Base-by-base conservation (phyloP, 2,329 filamentous ascomycete species). In the Talaromyces pinophilus region DNA sequence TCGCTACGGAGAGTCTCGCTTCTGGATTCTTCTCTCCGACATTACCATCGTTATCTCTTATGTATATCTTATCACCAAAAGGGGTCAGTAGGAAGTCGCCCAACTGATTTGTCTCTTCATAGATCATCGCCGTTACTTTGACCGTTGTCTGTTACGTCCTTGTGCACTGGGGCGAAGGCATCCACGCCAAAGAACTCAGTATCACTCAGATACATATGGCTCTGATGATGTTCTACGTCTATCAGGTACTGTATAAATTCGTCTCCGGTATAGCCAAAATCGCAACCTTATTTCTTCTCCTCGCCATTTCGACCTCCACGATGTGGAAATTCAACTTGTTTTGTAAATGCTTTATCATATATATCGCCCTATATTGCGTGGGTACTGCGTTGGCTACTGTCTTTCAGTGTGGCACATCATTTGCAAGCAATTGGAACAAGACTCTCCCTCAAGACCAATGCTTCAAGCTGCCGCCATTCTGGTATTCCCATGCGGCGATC, bases 391-490 rank as follows among this genome's bases (percentile, higher is more conserved):
- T 62, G n/a, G 46, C 60, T n/a, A 62, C 60, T 1, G 33, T 62
- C 19, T 62, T 52, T 15, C 60, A 62, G 17, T 62, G 60, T n/a
- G 44, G 60, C 30, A 62, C 60, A 4, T 33, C n/a, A 1, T 62
- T 62, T 40, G 60, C 15, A 17, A 62, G 60, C 33, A 62, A 62
- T 33, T 62, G 60, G 60, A 52, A 62, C 46, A 62, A 62, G 60
- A n/a, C 60, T 40, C 60, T 52, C 1, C 44, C 60, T 7, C 44
- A 52, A n/a, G 30, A 33, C 1, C 44, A 62, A n/a, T 62, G 60
- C 33, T 62, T 62, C 19, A 33, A 17, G 5, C 40, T 62, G 60
- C 60, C 60, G 30, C 60, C 60, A n/a, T 62, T 62, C 35, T 62
- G 60, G 60, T 62, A 54, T 30, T n/a, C 33, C 7, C 60, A 62